Base-by-base conservation (phyloP, 208 protist genomes). In the Endotrypanum monterogeii region DNA sequence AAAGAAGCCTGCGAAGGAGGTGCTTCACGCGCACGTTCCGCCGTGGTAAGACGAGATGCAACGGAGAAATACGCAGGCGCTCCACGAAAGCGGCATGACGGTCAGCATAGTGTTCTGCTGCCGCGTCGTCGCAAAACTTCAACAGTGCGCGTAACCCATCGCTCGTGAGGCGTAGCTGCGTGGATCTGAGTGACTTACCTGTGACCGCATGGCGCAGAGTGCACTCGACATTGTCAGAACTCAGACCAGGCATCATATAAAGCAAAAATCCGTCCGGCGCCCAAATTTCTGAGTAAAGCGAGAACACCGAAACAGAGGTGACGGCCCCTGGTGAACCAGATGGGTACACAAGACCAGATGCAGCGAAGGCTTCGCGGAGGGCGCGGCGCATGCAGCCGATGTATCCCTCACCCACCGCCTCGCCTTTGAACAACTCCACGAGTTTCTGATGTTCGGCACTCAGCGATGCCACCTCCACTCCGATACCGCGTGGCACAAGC, bases 41-140 rank as follows among this genome's bases (percentile, higher is more conserved):
- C 1, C 79, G 69, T 2, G 89, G 87, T 35, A 96, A 69, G 0
- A 92, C 76, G 23, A 96, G 67, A 12, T 90, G 80, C 14, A 93
- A 68, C 23, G 84, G 84, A 12, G 85, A 60, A 41, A 62, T 51
- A 18, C 54, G 76, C 5, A 81, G 52, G 25, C 76, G 76, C 50
- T 52, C 55, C 23, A 51, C 35, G 25, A 73, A 44, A 14, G 54
- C n/a, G 5, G 71, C 66, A 58, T 76, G 46, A 39, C 48, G 46
- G 23, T 58, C 66, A 2, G 63, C 54, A 3, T 71, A 71, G 71
- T 76, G 32, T 37, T 69, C 39, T 20, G 67, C 71, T 11, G 66
- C 60, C 7, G 54, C 37, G 65, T 50, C 12, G 6, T 71, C 76
- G 54, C 68, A 74, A n/a, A 81, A 76, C 25, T 8, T 32, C 25